Conservation (phyloP, 345 rosid genomes). For the Turritis glabra region DNA sequence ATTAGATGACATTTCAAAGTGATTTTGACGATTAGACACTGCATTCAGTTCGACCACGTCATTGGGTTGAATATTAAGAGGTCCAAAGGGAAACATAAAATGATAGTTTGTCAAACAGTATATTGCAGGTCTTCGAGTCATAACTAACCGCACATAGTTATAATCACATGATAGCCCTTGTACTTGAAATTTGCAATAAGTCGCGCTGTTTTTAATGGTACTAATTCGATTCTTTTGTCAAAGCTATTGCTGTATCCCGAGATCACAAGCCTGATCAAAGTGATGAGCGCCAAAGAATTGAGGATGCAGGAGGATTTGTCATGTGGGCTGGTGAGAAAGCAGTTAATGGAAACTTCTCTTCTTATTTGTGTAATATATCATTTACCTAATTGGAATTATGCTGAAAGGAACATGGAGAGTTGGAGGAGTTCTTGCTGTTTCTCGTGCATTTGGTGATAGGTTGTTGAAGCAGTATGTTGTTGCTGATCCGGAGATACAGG, state of each 20-base stretch:
- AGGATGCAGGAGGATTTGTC: constrained; percentile 99
- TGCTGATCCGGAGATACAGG: constrained; percentile 99
- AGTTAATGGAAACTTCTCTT: background rate
- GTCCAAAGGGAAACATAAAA: background rate
- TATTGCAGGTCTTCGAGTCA: background rate
- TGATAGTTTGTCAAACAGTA: background rate
- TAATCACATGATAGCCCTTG: background rate
- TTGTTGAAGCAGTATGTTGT: constrained; percentile 98
- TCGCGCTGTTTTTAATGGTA: background rate
- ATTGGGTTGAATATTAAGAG: background rate
- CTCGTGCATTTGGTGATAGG: constrained; percentile 99
- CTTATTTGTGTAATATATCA: background rate
- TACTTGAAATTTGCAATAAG: background rate
- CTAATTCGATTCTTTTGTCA: constrained; percentile 6
- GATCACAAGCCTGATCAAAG: constrained; percentile 99
- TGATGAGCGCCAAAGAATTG: constrained; percentile 97
- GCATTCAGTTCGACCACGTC: background rate
- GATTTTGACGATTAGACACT: background rate
- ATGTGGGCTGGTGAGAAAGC: constrained; percentile 93
- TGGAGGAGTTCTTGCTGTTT: constrained; percentile 99
- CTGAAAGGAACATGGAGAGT: constrained; percentile 96
- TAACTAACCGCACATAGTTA: background rate
- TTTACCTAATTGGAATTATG: constrained; percentile 9
- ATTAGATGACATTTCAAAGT: no score
- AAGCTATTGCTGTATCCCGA: constrained; percentile 96